These are phyloP conservation scores for Dothistroma septosporum DNA, from an alignment of 2,329 filamentous ascomycete genomes.

Conservation along the genomic window DNA sequence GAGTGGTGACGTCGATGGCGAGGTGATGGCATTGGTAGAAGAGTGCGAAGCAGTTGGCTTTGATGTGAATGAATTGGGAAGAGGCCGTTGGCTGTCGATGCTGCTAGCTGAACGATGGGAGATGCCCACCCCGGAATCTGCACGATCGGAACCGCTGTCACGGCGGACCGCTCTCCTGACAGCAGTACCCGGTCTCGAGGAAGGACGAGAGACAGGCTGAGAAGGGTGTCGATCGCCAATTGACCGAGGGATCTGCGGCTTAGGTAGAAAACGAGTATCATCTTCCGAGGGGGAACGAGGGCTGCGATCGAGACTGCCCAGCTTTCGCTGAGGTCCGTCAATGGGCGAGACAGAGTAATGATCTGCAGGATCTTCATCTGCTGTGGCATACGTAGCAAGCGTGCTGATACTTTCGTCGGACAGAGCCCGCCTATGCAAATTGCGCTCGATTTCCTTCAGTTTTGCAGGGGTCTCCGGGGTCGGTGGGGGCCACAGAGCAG, in stretches of 20 bases:
- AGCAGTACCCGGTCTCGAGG: conserved; percentile 7
- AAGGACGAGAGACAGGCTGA: conserved; percentile 1
- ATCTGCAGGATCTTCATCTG: conserved; percentile 45
- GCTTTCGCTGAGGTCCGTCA: conserved; percentile 8
- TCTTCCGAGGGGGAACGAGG: conserved; percentile 2
- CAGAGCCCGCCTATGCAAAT: conserved; percentile 45
- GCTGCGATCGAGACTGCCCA: conserved; percentile 8
- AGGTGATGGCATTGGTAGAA: conserved; percentile 10
- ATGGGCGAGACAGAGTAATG: conserved; percentile 1
- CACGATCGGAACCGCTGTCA: conserved; percentile 28
- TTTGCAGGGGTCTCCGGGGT: conserved; percentile 34
- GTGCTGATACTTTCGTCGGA: conserved; percentile 61
- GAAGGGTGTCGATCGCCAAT: neutral
- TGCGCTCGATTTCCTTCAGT: conserved; percentile 33
- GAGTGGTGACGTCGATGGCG: conserved; percentile 13
- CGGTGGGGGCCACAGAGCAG: conserved; percentile 24
- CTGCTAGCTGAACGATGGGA: conserved; percentile 24
- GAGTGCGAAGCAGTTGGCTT: neutral
- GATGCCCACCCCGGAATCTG: conserved; percentile 33
- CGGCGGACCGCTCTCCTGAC: conserved; percentile 1
- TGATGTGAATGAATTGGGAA: conserved; percentile 5
- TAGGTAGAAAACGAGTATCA: neutral
- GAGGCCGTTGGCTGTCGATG: conserved; percentile 29
- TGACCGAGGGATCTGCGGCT: neutral
- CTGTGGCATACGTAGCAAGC: conserved; percentile 60